These are phyloP conservation scores for Rhodotorula kratochvilovae DNA, from an alignment of 768 basidiomycete species.

Conservation along the genomic window DNA sequence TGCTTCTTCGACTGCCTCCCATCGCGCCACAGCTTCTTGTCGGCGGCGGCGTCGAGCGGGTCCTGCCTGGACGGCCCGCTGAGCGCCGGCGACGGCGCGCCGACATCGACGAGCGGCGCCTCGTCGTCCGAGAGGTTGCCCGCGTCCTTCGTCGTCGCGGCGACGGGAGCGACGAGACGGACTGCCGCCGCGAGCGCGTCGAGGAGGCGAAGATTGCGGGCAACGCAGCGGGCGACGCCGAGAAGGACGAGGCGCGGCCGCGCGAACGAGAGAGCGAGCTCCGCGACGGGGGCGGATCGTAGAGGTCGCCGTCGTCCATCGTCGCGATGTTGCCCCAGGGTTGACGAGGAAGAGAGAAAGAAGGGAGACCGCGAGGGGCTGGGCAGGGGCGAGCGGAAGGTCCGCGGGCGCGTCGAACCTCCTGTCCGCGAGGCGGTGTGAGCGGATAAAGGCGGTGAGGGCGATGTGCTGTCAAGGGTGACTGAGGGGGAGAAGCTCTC, in stretches of 20 bases:
- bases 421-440: neutral
- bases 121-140: constrained; percentile 16
- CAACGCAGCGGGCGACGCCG: neutral
- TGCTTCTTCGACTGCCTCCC: constrained; percentile 23
- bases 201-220: neutral
- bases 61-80: neutral
- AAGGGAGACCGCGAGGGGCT: neutral
- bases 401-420: no score
- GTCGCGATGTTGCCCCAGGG: neutral
- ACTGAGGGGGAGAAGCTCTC: no score
- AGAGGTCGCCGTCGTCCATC: constrained; percentile 1
- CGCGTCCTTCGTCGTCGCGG: neutral
- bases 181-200: constrained; percentile 3
- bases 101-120: constrained; percentile 7
- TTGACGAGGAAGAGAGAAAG: neutral
- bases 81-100: neutral
- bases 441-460: neutral
- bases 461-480: no score
- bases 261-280: neutral
- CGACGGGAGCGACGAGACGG: constrained; percentile 1
- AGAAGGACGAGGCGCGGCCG: constrained; percentile 15
- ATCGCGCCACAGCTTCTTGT: constrained; percentile 6
- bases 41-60: constrained; percentile 10
- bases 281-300: constrained; percentile 22
- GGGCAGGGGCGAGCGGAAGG: no score